A percentile compares a stretch with the other conserved stretches of the same genome.
Conservation (phyloP, 345 rosid species). For the Limnanthes douglasii region DNA sequence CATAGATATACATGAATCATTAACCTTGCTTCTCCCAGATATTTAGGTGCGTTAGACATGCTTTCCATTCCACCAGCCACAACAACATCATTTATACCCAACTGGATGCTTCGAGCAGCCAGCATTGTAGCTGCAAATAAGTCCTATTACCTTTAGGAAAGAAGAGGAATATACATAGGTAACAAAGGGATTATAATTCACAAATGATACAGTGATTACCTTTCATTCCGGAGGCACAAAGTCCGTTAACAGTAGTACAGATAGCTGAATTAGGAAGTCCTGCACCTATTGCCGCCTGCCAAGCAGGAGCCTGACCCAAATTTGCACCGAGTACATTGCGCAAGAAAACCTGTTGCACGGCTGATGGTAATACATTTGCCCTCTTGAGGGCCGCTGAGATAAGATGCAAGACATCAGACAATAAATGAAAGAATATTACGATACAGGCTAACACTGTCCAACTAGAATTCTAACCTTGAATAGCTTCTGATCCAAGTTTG, state of each 20-base stretch:
- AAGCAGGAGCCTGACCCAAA: constrained; percentile 98
- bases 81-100: constrained; percentile 83
- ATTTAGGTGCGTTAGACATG: constrained; percentile 95
- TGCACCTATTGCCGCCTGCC: constrained; percentile 96
- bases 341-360: constrained; percentile 81
- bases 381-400: constrained; percentile 77
- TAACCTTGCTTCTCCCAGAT: constrained; percentile 86
- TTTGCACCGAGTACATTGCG: constrained; percentile 96
- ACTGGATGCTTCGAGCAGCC: constrained; percentile 88
- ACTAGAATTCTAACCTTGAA: constrained; percentile 33
- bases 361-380: constrained; percentile 74
- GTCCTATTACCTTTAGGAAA: background rate
- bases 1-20: background rate
- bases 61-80: constrained; percentile 99
- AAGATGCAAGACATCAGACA: constrained; percentile 5
- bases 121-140: constrained; percentile 71
- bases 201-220: constrained; percentile 20
- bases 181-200: constrained; percentile 2
- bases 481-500: constrained; percentile 87
- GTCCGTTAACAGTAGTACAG: constrained; percentile 90
- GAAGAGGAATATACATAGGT: background rate
- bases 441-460: background rate
- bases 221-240: constrained; percentile 99
- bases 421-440: background rate
- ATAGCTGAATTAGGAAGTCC: constrained; percentile 79